phyloP scores from a whole-genome alignment of 164 flowering plant genomes.

The Aristolochia fimbriata region DNA sequence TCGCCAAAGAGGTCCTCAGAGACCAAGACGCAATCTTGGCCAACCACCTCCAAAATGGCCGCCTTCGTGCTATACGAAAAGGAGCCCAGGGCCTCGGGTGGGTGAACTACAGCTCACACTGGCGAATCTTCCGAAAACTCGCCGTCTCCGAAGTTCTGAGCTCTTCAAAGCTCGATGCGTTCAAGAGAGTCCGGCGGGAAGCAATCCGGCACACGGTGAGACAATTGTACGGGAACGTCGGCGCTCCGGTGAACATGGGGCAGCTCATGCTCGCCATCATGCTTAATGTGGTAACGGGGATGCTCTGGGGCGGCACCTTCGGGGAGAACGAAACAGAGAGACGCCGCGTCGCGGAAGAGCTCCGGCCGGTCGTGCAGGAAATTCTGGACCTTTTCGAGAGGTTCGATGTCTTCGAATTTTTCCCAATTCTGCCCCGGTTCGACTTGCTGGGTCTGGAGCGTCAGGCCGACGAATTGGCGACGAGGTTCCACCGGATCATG shows the following conservation, averaged over 20 bases:
- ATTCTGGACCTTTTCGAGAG: conserved; percentile 1
- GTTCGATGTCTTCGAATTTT: conserved; percentile 22
- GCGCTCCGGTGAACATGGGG: conserved; percentile 5
- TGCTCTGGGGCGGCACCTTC: conserved; percentile 12
- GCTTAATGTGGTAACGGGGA: conserved; percentile 8
- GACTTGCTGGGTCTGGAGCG: conserved; percentile 24
- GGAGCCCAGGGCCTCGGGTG: conserved; percentile 6
- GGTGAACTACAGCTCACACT: conserved; percentile 1
- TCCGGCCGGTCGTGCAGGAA: conserved; percentile 3
- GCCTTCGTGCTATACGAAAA: neutral
- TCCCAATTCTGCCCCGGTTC: conserved; percentile 17
- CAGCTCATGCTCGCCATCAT: conserved; percentile 7
- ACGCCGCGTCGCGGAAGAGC: conserved; percentile 2
- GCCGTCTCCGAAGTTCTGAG: conserved; percentile 10
- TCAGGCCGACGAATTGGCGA: neutral
- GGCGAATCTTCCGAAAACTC: conserved; percentile 7
- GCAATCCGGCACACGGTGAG: conserved; percentile 3
- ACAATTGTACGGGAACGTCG: neutral
- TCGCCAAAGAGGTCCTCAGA: conserved; percentile 6
- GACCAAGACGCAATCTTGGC: conserved; percentile 9
- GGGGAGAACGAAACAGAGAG: conserved; percentile 4
- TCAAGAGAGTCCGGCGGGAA: neutral
- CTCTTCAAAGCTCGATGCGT: conserved; percentile 2
- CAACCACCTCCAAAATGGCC: conserved; percentile 7
- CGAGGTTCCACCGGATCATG: conserved; percentile 8